phyloP scores from a whole-genome alignment of 805 yeast genomes.

The Candida suzukii region DNA sequence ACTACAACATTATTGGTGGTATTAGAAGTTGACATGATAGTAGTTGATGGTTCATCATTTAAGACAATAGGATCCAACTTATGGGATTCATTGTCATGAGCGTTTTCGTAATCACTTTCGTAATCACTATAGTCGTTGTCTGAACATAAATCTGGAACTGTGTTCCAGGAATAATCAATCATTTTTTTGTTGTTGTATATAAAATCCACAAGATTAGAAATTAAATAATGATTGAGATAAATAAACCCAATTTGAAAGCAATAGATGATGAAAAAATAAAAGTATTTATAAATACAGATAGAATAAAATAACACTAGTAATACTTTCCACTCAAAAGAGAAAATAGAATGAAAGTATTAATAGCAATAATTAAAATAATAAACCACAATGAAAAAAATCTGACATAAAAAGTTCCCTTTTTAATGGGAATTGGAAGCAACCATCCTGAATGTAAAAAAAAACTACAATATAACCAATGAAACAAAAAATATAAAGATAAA shows the following conservation, averaged over 20 bases:
- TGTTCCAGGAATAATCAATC: neutral
- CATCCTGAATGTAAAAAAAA: neutral
- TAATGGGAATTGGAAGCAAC: neutral
- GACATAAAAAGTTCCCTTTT: neutral
- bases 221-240: too few relatives aligned
- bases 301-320: too few relatives aligned
- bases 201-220: too few relatives aligned
- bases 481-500: too few relatives aligned
- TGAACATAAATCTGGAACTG: neutral
- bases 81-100: neutral
- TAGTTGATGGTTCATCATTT: neutral
- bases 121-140: neutral
- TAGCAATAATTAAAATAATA: too few relatives aligned
- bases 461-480: too few relatives aligned
- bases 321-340: too few relatives aligned
- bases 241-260: too few relatives aligned
- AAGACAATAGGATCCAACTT: neutral
- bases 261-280: too few relatives aligned
- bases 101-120: neutral
- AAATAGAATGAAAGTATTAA: too few relatives aligned
- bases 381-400: neutral
- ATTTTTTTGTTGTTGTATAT: neutral
- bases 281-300: too few relatives aligned
- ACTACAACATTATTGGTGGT: neutral
- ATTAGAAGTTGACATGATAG: neutral